Evolutionary conservation across 2,329 filamentous ascomycete species (phyloP).

Genomic region (Monosporascus sp.): DNA sequence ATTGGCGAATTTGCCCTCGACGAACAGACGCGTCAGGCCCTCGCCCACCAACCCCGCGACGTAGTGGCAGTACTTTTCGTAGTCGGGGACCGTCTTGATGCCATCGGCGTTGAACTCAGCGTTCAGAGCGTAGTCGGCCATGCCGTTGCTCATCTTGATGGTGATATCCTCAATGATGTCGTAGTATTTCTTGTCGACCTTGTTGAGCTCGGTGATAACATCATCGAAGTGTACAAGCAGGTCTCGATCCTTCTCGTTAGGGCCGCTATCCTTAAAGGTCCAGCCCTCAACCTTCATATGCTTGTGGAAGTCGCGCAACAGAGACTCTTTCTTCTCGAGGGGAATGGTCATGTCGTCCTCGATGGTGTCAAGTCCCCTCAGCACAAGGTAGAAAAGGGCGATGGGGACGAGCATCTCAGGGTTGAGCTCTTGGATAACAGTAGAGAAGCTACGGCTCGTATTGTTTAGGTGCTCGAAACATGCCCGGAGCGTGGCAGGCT

Average conservation of each 20-base stretch:
- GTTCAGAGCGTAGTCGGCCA: slow-evolving; percentile 91
- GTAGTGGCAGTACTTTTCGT: slow-evolving; percentile 96
- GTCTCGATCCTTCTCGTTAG: slow-evolving; percentile 90
- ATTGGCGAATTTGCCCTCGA: slow-evolving; percentile 81
- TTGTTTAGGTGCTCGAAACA: slow-evolving; percentile 83
- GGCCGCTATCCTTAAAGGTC: slow-evolving; percentile 81
- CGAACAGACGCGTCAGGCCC: slow-evolving; percentile 84
- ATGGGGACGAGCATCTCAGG: slow-evolving; percentile 88
- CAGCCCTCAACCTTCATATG: slow-evolving; percentile 79
- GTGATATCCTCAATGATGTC: slow-evolving; percentile 90
- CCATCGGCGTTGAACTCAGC: slow-evolving; percentile 67
- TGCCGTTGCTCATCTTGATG: slow-evolving; percentile 92
- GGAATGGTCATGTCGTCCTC: slow-evolving; percentile 97
- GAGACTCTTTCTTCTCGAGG: slow-evolving; percentile 73
- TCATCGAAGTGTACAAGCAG: slow-evolving; percentile 88
- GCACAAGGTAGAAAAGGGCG: slow-evolving; percentile 84
- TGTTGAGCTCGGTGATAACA: slow-evolving; percentile 80
- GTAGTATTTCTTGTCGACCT: slow-evolving; percentile 78
- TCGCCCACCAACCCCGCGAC: slow-evolving; percentile 98
- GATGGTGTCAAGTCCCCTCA: slow-evolving; percentile 93
- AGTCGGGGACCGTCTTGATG: slow-evolving; percentile 78
- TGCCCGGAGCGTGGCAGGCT: slow-evolving; percentile 65
- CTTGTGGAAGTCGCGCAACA: slow-evolving; percentile 77
- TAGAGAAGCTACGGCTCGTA: slow-evolving; percentile 88
- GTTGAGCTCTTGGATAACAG: slow-evolving; percentile 93